Conservation (phyloP, 306 rosid species). For the Rubus idaeus region DNA sequence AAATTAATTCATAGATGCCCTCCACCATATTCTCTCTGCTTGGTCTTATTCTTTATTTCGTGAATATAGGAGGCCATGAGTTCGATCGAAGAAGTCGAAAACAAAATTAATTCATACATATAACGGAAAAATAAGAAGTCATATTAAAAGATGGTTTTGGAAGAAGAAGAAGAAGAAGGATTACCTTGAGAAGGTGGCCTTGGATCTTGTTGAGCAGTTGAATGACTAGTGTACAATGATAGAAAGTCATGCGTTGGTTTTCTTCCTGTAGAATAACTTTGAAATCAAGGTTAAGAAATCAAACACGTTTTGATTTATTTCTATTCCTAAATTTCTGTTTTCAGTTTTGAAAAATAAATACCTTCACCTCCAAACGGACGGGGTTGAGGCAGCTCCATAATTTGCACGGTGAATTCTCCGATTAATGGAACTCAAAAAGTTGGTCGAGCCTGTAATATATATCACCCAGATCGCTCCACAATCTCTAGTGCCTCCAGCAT, state of each 20-base stretch:
- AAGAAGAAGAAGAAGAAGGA: not conserved
- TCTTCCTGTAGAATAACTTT: slow-evolving; percentile 55
- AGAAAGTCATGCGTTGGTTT: slow-evolving; percentile 94
- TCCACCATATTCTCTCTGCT: too few species aligned
- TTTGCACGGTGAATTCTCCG: not conserved
- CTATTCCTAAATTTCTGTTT: not conserved
- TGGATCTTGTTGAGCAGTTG: slow-evolving; percentile 83
- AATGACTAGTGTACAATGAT: slow-evolving; percentile 65
- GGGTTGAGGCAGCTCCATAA: slow-evolving; percentile 90
- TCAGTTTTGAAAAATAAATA: slow-evolving; percentile 23
- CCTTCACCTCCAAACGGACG: slow-evolving; percentile 75
- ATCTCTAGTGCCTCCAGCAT: slow-evolving; percentile 17
- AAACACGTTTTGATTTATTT: not conserved
- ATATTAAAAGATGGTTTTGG: not conserved
- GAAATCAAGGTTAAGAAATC: slow-evolving; percentile 23
- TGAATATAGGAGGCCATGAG: too few species aligned
- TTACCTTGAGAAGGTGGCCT: slow-evolving; percentile 85
- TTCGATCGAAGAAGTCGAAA: not conserved
- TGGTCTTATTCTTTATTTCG: too few species aligned
- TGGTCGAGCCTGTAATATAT: not conserved
- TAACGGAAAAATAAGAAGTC: too few species aligned
- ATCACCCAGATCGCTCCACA: slow-evolving; percentile 44
- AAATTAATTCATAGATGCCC: too few species aligned
- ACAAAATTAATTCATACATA: too few species aligned
- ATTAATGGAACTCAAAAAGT: not conserved